Evolutionary conservation across 805 yeast species (phyloP), one percentile per base, ranked within the genome.

Genomic region (Ogataea nitratoaversa): DNA sequence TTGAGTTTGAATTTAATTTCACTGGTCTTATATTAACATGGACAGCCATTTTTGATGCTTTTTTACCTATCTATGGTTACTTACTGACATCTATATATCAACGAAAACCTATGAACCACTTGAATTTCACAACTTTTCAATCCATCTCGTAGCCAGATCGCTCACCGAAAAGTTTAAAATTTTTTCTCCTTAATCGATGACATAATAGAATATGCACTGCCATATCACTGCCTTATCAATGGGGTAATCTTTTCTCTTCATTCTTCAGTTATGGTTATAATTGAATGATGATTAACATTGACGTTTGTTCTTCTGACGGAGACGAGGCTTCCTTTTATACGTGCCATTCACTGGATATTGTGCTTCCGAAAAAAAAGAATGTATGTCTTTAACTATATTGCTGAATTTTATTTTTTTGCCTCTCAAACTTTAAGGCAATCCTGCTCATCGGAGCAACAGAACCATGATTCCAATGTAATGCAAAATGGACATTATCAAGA

Each of bases 381-480:
- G 30, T 7, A 23, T 25, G 9, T 30, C 19, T 11, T 27, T 30
- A 12, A 19, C 28, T 11, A 25, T 34, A 30, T 38, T 24, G 14
- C 42, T 18, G 25, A 33, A 18, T 12, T 41, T 7, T 12, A 37
- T 18, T 16, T 41, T 30, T 16, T 44, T 41, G 8, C 34, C 32
- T 13, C 40, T 31, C 47, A 43, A 34, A 25, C 19, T 30, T 30
- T 48, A 40, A 24, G 6, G 14, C 29, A 23, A 7, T 9, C 32
- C 5, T 27, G 27, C n/a, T n/a, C n/a, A n/a, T n/a, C n/a, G n/a
- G n/a, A n/a, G n/a, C n/a, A n/a, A n/a, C n/a, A n/a, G n/a, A n/a
- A n/a, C n/a, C n/a, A n/a, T n/a, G n/a, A n/a, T 22, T 25, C 6
- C 7, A 19, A 5, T 18, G 17, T n/a, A n/a, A n/a, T n/a, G n/a